Evolutionary conservation across 495 filamentous ascomycete species (phyloP).

Genomic region (Alectoria sarmentosa): DNA sequence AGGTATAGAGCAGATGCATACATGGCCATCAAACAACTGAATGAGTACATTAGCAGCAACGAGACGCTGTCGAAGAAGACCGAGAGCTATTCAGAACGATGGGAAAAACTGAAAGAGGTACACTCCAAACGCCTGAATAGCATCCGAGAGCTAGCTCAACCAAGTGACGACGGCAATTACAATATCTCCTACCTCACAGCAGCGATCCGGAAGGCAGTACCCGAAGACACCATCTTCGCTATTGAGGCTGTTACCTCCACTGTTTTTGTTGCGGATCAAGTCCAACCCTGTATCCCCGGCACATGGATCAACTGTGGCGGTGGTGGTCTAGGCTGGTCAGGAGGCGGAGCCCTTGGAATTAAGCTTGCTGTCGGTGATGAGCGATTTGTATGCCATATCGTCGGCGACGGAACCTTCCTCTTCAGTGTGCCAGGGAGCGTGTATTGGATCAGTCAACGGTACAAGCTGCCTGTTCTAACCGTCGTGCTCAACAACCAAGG

Average conservation of each 20-base stretch:
- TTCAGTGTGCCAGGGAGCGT: constrained; percentile 85
- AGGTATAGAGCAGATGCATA: constrained; percentile 71
- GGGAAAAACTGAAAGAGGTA: constrained; percentile 50
- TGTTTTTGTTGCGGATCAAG: constrained; percentile 66
- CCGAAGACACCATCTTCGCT: constrained; percentile 72
- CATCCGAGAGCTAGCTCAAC: constrained; percentile 52
- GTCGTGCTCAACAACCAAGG: constrained; percentile 93
- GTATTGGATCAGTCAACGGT: constrained; percentile 86
- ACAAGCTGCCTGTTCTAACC: constrained; percentile 81
- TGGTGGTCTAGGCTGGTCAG: constrained; percentile 92
- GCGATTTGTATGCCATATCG: constrained; percentile 87
- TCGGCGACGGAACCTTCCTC: constrained; percentile 87
- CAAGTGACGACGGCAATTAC: constrained; percentile 53
- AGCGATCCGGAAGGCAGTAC: constrained; percentile 56
- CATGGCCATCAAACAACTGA: constrained; percentile 66
- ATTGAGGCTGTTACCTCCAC: constrained; percentile 89
- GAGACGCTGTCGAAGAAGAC: constrained; percentile 41
- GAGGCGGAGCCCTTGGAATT: constrained; percentile 79
- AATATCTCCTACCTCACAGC: constrained; percentile 63
- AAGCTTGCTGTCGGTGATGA: constrained; percentile 66
- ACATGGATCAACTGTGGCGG: constrained; percentile 93
- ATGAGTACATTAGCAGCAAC: constrained; percentile 47
- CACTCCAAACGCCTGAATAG: constrained; percentile 52
- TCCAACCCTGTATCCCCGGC: constrained; percentile 69
- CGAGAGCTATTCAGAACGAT: constrained; percentile 38